Base-by-base conservation (phyloP, 164 flowering plant genomes). In the Aristolochia californica region DNA sequence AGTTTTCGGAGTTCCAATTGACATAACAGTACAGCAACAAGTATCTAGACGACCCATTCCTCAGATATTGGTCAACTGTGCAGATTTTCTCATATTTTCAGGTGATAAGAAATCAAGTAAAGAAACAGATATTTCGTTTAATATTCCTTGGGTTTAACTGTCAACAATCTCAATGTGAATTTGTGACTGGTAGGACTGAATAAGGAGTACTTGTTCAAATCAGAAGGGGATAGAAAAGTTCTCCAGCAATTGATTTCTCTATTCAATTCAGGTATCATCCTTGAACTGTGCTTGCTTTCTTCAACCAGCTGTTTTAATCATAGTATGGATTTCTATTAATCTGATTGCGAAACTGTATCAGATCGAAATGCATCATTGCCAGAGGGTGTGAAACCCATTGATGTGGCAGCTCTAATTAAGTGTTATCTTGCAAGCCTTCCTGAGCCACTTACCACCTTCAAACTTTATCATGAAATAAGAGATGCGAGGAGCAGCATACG, bases 1-100 rank as follows among this genome's bases (percentile, higher is more conserved):
- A 91, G 97, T 88, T 20, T 91, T 88, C 78, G 98, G 96, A 61
- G 83, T 85, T 62, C 84, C 96, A 65, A 72, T 91, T 70, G 95
- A 91, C 74, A 60, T 80, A 22, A 80, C 90, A 20, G 87, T 91
- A 28, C 91, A 85, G 62, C 76, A 85, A 20, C 95, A 84, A 67
- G 78, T 83, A 57, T 81, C 84, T 44, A 70, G 64, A 78, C 66
- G 70, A 65, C 85, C 84, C 17, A 62, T 88, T 68, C 98, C 98
- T 13, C 64, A 72, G 55, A 74, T 88, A 61, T 69, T 91, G 77
- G 76, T 84, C 60, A 83, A 73, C 57, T 85, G 91, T 79, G 98
- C 95, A 18, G 98, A 91, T 78, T 77, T 67, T 73, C 94, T 91
- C 48, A 59, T 91, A 68, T 61, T 82, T 62, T 78, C 88, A 79